These are phyloP conservation scores for Sugiyamaella xylanicola DNA, from an alignment of 1,139 yeast genomes.

Conservation along the genomic window DNA sequence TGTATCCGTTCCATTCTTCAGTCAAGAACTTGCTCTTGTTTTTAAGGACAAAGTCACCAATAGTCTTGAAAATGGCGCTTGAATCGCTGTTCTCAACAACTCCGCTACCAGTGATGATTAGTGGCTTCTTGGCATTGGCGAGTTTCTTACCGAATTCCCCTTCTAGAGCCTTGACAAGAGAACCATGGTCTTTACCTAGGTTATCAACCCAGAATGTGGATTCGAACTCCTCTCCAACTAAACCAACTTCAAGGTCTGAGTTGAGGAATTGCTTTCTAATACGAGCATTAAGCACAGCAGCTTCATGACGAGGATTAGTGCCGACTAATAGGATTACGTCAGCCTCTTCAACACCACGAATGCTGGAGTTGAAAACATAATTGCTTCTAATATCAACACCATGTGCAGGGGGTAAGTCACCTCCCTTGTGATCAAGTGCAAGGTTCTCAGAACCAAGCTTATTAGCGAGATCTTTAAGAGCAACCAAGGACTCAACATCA, in stretches of 20 bases:
- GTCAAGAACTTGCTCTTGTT: slow-evolving; percentile 62
- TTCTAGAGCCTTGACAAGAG: slow-evolving; percentile 59
- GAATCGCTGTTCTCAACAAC: slow-evolving; percentile 71
- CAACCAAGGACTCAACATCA: slow-evolving; percentile 82
- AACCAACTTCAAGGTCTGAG: slow-evolving; percentile 63
- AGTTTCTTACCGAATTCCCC: slow-evolving; percentile 75
- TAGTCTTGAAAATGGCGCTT: slow-evolving; percentile 58
- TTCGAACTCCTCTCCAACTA: slow-evolving; percentile 75
- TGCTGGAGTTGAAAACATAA: slow-evolving; percentile 77
- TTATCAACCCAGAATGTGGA: slow-evolving; percentile 71
- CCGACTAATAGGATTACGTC: slow-evolving; percentile 80
- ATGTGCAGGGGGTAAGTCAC: slow-evolving; percentile 60
- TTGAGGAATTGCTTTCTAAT: slow-evolving; percentile 83
- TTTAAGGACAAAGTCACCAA: slow-evolving; percentile 64
- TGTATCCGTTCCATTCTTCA: slow-evolving; percentile 81
- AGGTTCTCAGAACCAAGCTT: slow-evolving; percentile 79
- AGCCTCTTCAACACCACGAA: slow-evolving; percentile 79
- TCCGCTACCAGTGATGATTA: slow-evolving; percentile 82
- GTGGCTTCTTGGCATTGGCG: slow-evolving; percentile 67
- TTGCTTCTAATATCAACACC: slow-evolving; percentile 79
- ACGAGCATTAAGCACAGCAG: slow-evolving; percentile 84
- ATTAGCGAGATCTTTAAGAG: slow-evolving; percentile 78
- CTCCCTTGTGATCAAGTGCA: slow-evolving; percentile 66
- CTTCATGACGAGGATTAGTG: slow-evolving; percentile 88
- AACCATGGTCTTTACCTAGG: slow-evolving; percentile 63